Base-by-base conservation (phyloP, 1,284 basidiomycete genomes). In the Erythrobasidium hasegawianum region DNA sequence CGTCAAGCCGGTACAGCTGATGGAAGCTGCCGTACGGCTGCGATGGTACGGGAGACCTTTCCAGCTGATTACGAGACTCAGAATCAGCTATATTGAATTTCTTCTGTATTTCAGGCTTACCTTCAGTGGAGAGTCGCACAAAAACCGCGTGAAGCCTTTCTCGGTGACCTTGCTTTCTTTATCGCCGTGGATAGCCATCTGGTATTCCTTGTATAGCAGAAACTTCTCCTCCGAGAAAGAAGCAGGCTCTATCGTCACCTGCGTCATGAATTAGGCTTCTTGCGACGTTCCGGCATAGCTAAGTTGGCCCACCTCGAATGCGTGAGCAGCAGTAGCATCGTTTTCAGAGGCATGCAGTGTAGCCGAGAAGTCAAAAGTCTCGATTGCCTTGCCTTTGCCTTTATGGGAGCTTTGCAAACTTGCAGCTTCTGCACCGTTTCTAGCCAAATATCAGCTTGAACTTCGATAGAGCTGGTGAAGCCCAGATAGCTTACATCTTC, bases 141-240 rank as follows among this genome's bases (percentile, higher is more conserved):
- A 81, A 74, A 96, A 96, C 0, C 83, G 76, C 64, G 78, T 79
- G 75, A 94, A 96, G 0, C 83, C 81, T 0, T 66, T 60, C 16
- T 81, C 79, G 0, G 79, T 80, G 22, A 82, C 85, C 8, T 83
- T 80, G 0, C 76, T 67, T 2, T 75, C 76, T 26, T 72, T 66
- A 68, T 94, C 91, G 27, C 84, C 78, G 75, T 96, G 92, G 22
- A 95, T 85, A 3, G 85, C 80, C 33, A 77, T 77, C 76, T 96
- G 91, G 75, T 95, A 95, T 59, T 81, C 81, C 72, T 83, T 77
- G 75, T 84, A 96, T 13, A 97, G 81, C 14, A 79, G 79, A 75
- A 84, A 95, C 74, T 93, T 94, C 79, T 95, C 90, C 3, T 81
- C 73, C 0, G 86, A 88, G 70, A 82, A 90, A 13, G 84, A 83